Evolutionary conservation across 768 basidiomycete genomes (phyloP).

Genomic region (Fibroporia radiculosa): DNA sequence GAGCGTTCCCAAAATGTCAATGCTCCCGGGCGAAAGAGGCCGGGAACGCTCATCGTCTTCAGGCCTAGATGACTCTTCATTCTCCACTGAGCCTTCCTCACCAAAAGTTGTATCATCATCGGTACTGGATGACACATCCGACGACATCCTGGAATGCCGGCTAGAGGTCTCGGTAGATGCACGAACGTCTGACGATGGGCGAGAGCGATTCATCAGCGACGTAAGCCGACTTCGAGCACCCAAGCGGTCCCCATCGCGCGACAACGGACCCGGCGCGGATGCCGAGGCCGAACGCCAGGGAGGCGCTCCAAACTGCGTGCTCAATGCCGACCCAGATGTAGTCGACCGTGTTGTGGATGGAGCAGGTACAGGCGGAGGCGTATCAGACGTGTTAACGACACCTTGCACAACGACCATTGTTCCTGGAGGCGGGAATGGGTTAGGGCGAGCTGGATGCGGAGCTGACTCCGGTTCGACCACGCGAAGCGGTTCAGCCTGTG

Average conservation of each 20-base stretch:
- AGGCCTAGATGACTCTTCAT: constrained; percentile 4
- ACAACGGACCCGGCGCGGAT: constrained; percentile 7
- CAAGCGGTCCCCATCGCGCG: constrained; percentile 21
- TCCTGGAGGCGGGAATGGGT: constrained; percentile 59
- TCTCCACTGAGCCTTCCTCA: constrained; percentile 5
- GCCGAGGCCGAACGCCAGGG: constrained; percentile 27
- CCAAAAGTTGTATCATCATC: neutral
- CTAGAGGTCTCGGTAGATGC: neutral
- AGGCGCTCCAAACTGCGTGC: constrained; percentile 4
- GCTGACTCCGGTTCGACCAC: constrained; percentile 2
- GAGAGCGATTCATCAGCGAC: constrained; percentile 31
- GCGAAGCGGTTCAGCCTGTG: neutral
- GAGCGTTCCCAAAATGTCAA: constrained; percentile 77
- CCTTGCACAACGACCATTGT: constrained; percentile 81
- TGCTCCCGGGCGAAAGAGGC: constrained; percentile 60
- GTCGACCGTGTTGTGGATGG: constrained; percentile 12
- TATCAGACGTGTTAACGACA: constrained; percentile 72
- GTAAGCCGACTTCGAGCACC: constrained; percentile 28
- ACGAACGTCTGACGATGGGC: constrained; percentile 8
- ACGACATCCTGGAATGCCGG: neutral
- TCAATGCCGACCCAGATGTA: constrained; percentile 8
- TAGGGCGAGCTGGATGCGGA: constrained; percentile 7
- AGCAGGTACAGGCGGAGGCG: constrained; percentile 26
- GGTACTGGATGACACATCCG: constrained; percentile 3
- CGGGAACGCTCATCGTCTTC: constrained; percentile 22